These are phyloP conservation scores for Dryas integrifolia DNA, from an alignment of 331 rosid genomes.

Conservation along the genomic window DNA sequence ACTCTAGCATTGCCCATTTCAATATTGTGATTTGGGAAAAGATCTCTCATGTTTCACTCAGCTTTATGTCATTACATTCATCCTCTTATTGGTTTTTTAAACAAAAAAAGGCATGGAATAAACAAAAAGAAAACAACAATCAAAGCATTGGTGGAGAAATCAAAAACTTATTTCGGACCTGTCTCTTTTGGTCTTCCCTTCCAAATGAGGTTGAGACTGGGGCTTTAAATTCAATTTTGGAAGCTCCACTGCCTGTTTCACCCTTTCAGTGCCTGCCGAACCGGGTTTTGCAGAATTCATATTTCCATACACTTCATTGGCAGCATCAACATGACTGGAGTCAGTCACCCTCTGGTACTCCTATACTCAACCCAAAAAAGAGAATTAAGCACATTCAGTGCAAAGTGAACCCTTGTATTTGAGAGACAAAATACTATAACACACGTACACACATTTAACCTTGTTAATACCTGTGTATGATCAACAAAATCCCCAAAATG, in stretches of 20 bases:
- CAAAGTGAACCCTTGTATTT: neutral
- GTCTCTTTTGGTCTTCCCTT: slow-evolving; percentile 55
- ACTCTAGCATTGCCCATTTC: too few relatives aligned
- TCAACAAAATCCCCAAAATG: slow-evolving; percentile 17
- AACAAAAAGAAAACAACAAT: neutral
- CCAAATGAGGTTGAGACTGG: slow-evolving; percentile 59
- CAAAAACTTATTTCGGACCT: slow-evolving; percentile 47
- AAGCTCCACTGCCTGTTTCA: slow-evolving; percentile 61
- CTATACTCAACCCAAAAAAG: slow-evolving; percentile 33
- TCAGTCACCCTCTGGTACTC: slow-evolving; percentile 41
- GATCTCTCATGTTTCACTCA: neutral
- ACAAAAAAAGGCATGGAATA: neutral
- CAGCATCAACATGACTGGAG: slow-evolving; percentile 43
- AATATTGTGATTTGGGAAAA: neutral
- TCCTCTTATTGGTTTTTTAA: neutral
- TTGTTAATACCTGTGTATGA: slow-evolving; percentile 50
- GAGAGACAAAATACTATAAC: neutral
- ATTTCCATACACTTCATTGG: slow-evolving; percentile 47
- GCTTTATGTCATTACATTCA: neutral
- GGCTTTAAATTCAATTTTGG: slow-evolving; percentile 90
- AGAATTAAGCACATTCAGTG: slow-evolving; percentile 18
- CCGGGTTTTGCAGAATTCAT: slow-evolving; percentile 48
- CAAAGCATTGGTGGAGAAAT: slow-evolving; percentile 19
- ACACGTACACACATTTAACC: slow-evolving; percentile 13
- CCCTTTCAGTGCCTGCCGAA: slow-evolving; percentile 49